Evolutionary conservation across 2,329 filamentous ascomycete genomes (phyloP), one percentile per base, ranked within the genome.

Genomic region (Ceratocystis huliohia): DNA sequence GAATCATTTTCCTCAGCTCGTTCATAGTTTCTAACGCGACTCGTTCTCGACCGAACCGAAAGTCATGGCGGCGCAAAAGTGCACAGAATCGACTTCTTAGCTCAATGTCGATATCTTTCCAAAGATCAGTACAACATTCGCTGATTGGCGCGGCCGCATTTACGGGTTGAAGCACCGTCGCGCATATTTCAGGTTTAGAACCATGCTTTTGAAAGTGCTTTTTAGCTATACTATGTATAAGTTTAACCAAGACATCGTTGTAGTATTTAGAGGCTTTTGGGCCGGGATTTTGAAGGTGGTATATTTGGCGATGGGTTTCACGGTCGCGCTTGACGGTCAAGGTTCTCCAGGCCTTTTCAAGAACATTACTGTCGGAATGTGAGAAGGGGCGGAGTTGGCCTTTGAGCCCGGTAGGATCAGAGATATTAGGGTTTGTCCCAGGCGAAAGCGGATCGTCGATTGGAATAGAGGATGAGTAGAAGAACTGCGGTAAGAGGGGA

Each of bases 401-500:
- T 71, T 82, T 86, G 22, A 44, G 57, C 44, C 80, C 75, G 66
- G 80, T 74, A 66, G 80, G 73, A 63, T 86, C 76, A 73, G 79
- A 28, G 30, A 50, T 61, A 10, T 25, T 45, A 73, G 82, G 73
- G 74, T 84, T 72, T 76, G 81, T 74, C 10, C 79, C 76, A 1
- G 87, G 83, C 8, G 88, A 90, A n/a, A 96, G 81, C 28, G 90
- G 90, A 72, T 96, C 91, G 72, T 96, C 91, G 73, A 96, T 91
- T 37, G 91, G 87, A 63, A 93, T 82, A 13, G 85, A 79, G 10
- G 91, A 94, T 15, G 85, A 83, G 75, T 96, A 96, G 76, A 96
- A 96, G 77, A 91, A 96, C 69, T 91, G 89, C 25, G 87, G 81
- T 41, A 81, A 79, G 65, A 88, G 74, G 0, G 83, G 80, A 17